Evolutionary conservation across 345 rosid species (phyloP), one percentile per base, ranked within the genome.

Genomic region (Linum tenue): DNA sequence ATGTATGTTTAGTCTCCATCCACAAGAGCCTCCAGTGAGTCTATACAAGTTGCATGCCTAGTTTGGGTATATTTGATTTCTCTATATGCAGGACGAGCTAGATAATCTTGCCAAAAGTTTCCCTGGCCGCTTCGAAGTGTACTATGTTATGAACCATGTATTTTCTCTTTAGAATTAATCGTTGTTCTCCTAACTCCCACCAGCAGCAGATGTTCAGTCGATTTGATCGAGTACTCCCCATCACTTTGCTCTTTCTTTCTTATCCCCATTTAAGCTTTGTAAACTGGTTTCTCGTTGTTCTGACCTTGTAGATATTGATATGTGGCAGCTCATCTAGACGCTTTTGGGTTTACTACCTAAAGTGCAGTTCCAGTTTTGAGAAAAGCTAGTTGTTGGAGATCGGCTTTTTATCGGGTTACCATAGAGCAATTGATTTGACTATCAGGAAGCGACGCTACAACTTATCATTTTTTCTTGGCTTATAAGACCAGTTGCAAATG

Each of bases 91-190:
- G 77, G 77, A 74, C 60, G 73, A 65, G 50, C 55, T 74, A 17
- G 77, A 74, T 66, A 16, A 39, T 16, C 59, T 74, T 22, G 73
- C 67, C 10, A 48, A 15, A 14, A 61, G 8, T 44, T 74, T 65
- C 58, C 64, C 73, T 1, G 42, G 39, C 67, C 68, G 73, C 60
- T 44, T 69, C 67, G 61, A 41, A 8, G 67, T 69, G 63, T 69
- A 69, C 48, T 74, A 74, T 65, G 77, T 74, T 62, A 40, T 74
- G 60, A 74, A 74, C 48, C 70, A 74, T 73, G 77, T 74, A 60
- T 3, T 15, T 55, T 7, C n/a, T 59, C 59, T 1, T 22, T 66
- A 36, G 15, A 3, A 59, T 36, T 64, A 8, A 40, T 22, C 31
- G 0, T 22, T 22, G 31, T 22, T 22, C 31, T 22, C 31, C 53